These are phyloP conservation scores for Chamaenerion angustifolium DNA, from an alignment of 345 rosid genomes.

Conservation along the genomic window DNA sequence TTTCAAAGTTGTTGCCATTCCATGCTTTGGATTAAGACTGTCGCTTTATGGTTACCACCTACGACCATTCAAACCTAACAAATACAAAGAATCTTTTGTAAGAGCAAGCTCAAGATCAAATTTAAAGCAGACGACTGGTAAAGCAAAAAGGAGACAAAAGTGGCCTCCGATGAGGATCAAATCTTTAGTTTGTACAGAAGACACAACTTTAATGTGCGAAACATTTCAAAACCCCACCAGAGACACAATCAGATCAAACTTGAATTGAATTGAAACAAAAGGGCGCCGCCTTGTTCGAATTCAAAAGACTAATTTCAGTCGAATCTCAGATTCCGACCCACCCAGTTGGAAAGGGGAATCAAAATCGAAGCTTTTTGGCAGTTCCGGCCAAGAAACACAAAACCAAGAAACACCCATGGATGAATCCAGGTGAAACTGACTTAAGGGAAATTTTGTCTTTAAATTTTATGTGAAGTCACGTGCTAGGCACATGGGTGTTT, in stretches of 20 bases:
- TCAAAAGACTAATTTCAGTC: too few relatives aligned
- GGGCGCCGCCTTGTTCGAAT: too few relatives aligned
- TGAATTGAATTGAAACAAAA: too few relatives aligned
- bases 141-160: constrained; percentile 2
- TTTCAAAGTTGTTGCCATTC: constrained; percentile 6
- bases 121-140: constrained; percentile 1
- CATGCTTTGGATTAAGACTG: constrained; percentile 4
- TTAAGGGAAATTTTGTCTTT: too few relatives aligned
- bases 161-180: background rate
- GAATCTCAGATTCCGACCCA: too few relatives aligned
- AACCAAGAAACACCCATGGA: background rate
- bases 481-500: too few relatives aligned
- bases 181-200: constrained; percentile 1
- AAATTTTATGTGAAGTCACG: too few relatives aligned
- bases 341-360: too few relatives aligned
- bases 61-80: constrained; percentile 3
- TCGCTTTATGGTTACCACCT: constrained; percentile 3
- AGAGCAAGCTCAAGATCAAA: background rate
- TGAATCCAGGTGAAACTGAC: background rate
- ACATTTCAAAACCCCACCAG: too few relatives aligned
- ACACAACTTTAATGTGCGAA: background rate
- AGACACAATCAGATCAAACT: too few relatives aligned
- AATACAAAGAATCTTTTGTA: constrained; percentile 2
- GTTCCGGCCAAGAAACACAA: background rate
- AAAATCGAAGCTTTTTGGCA: too few relatives aligned